Evolutionary conservation across 768 basidiomycete genomes (phyloP).

Genomic region (Podaxis rugospora): DNA sequence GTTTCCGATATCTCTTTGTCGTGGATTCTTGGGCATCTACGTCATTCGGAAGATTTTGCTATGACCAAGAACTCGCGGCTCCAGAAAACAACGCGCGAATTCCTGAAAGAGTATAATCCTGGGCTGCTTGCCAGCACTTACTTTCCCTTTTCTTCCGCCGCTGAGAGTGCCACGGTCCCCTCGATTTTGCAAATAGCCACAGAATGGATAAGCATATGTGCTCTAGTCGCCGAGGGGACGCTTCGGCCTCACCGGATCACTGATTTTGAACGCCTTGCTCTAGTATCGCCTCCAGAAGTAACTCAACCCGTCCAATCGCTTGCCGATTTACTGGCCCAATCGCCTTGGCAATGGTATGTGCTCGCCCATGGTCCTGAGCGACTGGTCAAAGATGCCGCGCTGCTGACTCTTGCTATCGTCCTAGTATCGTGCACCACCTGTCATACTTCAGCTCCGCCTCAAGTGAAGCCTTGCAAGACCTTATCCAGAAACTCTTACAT

Average conservation of each 20-base stretch:
- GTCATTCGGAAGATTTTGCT: neutral
- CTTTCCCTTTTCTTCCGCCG: neutral
- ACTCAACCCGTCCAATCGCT: neutral
- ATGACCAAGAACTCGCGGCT: neutral
- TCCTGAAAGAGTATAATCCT: slow-evolving; percentile 8
- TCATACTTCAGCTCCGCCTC: neutral
- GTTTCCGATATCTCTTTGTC: neutral
- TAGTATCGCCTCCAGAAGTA: neutral
- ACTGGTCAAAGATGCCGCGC: neutral
- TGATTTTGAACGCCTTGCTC: neutral
- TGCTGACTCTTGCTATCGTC: neutral
- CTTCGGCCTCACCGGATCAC: slow-evolving; percentile 1
- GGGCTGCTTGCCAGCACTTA: neutral
- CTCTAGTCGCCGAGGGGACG: neutral
- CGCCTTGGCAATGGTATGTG: neutral
- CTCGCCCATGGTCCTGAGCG: neutral
- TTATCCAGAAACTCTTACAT: neutral
- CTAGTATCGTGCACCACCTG: neutral
- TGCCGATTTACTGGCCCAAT: neutral
- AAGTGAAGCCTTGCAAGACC: neutral
- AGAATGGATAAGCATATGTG: slow-evolving; percentile 6
- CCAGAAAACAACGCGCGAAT: neutral
- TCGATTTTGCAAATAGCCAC: neutral
- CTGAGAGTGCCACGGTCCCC: neutral
- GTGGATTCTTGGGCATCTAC: neutral